phyloP scores from a whole-genome alignment of 257 asterid species.

The Scutellaria galericulata region DNA sequence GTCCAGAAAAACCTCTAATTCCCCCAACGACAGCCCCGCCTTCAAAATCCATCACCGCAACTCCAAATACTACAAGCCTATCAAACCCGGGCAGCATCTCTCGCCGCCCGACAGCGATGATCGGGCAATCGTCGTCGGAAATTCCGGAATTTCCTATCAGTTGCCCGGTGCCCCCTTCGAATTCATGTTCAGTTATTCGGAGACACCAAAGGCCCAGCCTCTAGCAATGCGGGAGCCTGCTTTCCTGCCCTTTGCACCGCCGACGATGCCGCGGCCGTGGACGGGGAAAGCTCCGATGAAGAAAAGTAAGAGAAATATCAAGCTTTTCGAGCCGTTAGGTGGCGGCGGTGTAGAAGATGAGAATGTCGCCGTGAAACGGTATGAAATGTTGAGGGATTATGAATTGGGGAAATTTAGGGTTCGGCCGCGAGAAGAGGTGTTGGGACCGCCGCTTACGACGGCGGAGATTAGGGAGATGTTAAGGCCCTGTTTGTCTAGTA shows the following conservation, averaged over 20 bases:
- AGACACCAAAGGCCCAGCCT: constrained; percentile 78
- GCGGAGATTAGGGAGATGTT: constrained; percentile 70
- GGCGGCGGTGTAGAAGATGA: constrained; percentile 34
- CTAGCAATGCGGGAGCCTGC: constrained; percentile 92
- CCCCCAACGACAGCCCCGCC: constrained; percentile 45
- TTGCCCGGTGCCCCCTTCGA: constrained; percentile 97
- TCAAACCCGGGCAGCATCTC: constrained; percentile 73
- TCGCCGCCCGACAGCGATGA: constrained; percentile 49
- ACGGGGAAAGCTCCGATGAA: constrained; percentile 96
- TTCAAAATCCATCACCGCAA: constrained; percentile 63
- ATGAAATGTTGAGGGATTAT: constrained; percentile 75
- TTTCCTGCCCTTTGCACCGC: constrained; percentile 91
- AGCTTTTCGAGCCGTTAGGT: constrained; percentile 72
- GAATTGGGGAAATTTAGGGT: constrained; percentile 54
- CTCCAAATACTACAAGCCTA: constrained; percentile 81
- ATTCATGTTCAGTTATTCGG: constrained; percentile 90
- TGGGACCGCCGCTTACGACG: constrained; percentile 71
- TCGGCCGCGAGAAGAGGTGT: constrained; percentile 67
- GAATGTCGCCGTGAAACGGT: constrained; percentile 43
- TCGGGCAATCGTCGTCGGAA: constrained; percentile 70
- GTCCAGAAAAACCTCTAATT: constrained; percentile 31
- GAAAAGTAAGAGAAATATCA: constrained; percentile 72
- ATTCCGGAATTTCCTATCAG: constrained; percentile 73
- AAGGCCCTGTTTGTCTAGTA: constrained; percentile 59
- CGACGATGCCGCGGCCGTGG: constrained; percentile 97